Evolutionary conservation across 2,329 filamentous ascomycete genomes (phyloP).

Genomic region (Sphaerulina vaccinii): DNA sequence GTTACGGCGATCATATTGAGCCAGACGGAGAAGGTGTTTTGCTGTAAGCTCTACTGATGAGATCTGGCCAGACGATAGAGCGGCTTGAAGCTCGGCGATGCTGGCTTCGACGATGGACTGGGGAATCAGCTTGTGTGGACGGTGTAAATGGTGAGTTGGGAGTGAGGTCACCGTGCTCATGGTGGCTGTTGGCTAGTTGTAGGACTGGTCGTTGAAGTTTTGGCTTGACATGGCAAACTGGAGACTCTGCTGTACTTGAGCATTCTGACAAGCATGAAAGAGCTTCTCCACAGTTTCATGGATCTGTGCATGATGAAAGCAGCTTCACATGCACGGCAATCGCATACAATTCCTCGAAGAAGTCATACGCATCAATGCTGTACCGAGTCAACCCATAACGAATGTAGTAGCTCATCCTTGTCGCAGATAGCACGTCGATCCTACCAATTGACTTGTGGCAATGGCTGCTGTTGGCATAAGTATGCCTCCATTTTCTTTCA

Average conservation of each 20-base stretch:
- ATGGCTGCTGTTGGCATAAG: neutral
- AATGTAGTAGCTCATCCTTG: neutral
- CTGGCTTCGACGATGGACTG: constrained; percentile 49
- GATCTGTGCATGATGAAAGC: neutral
- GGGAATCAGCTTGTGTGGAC: no score
- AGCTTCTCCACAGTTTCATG: neutral
- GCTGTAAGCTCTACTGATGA: constrained; percentile 50
- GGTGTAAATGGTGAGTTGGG: no score
- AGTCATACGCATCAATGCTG: neutral
- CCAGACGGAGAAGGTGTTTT: constrained; percentile 50
- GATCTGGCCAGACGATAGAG: constrained; percentile 42
- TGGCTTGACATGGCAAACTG: neutral
- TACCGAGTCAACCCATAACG: neutral
- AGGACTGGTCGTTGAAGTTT: neutral
- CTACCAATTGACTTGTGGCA: neutral
- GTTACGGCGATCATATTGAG: constrained; percentile 46
- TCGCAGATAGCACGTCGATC: neutral
- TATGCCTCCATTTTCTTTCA: neutral
- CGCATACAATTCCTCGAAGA: no score
- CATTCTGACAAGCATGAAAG: neutral
- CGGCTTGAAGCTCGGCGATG: constrained; percentile 46
- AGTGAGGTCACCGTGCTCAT: neutral
- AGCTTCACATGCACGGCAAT: neutral
- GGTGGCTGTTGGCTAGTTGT: neutral
- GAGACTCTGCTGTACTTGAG: neutral